Base-by-base conservation (phyloP, 2,329 filamentous ascomycete species). In the Hypoxylon sp. region DNA sequence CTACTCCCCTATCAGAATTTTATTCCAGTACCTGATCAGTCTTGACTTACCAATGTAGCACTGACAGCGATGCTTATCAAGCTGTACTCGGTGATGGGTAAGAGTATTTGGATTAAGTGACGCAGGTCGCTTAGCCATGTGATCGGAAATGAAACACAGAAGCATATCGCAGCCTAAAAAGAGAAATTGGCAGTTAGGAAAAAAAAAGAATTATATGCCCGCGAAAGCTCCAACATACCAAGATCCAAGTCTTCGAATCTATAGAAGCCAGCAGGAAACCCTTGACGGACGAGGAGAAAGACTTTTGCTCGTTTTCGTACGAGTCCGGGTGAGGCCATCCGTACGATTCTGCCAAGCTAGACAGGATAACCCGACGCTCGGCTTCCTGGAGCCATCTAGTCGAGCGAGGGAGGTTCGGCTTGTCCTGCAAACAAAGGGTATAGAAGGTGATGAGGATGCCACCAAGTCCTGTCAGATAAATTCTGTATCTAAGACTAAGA, bases 391-490 rank as follows among this genome's bases (percentile, higher is more conserved):
- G 33, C 52, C 30, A 54, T 7, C 18, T 18, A 3, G 57, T 62
- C 11, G 52, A 38, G 32, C 58, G 58, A 62, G 53, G 57, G 16
- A 65, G 28, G 24, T 54, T 20, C 11, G 63, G 53, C 20, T 53
- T 2, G 12, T 9, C 6, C 1, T 0, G 11, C 16, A 14, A 53
- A 42, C 26, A 9, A 20, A 50, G 4, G 8, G 3, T 1, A 2
- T n/a, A n/a, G n/a, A n/a, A n/a, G n/a, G 20, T 26, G 1, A 2
- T 5, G 4, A 54, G 9, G 4, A 38, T 28, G 3, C 45, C 2
- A 32, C 42, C 53, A 0, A 38, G 32, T 30, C 38, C 16, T 16
- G 4, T 24, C 8, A 55, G 12, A n/a, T 46, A 54, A n/a, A 6
- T 18, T 26, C 5, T 11, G 28, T 65, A 54, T 9, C 4, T 14